phyloP scores from a whole-genome alignment of 2,329 filamentous ascomycete genomes.

The Diaporthe vaccinii region DNA sequence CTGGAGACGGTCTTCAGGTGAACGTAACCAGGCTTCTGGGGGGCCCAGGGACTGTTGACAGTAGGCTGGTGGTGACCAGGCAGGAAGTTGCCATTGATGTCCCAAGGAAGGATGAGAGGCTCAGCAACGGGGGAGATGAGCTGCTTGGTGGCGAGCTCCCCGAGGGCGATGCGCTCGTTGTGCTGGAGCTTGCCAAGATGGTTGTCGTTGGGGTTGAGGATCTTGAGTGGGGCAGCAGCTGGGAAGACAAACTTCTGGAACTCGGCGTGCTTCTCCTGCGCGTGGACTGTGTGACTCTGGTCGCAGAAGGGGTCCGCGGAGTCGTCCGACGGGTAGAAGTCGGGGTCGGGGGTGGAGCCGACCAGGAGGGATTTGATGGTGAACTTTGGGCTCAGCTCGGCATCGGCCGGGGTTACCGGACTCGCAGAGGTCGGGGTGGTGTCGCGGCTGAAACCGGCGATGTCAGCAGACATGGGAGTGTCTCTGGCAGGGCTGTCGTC shows the following conservation, averaged over 20 bases:
- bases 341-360: conserved; percentile 22
- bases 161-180: conserved; percentile 25
- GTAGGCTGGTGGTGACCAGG: conserved; percentile 22
- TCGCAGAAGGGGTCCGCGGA: conserved; percentile 22
- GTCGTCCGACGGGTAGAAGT: neutral
- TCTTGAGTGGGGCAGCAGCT: conserved; percentile 3
- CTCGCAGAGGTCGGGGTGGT: conserved; percentile 27
- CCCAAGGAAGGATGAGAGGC: conserved; percentile 32
- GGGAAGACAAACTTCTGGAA: conserved; percentile 22
- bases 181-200: conserved; percentile 32
- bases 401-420: conserved; percentile 5
- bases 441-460: conserved; percentile 25
- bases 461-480: conserved; percentile 30
- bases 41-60: conserved; percentile 14
- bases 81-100: conserved; percentile 29
- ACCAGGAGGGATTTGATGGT: neutral
- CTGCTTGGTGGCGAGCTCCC: neutral
- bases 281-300: neutral
- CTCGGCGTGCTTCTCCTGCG: conserved; percentile 23
- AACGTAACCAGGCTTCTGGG: conserved; percentile 17
- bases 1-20: conserved; percentile 27
- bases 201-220: conserved; percentile 28
- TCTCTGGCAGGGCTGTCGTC: conserved; percentile 37
- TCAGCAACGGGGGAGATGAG: conserved; percentile 24
- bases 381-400: conserved; percentile 2